Conservation (phyloP, 768 basidiomycete species). For the Hirschioporus abietinus region DNA sequence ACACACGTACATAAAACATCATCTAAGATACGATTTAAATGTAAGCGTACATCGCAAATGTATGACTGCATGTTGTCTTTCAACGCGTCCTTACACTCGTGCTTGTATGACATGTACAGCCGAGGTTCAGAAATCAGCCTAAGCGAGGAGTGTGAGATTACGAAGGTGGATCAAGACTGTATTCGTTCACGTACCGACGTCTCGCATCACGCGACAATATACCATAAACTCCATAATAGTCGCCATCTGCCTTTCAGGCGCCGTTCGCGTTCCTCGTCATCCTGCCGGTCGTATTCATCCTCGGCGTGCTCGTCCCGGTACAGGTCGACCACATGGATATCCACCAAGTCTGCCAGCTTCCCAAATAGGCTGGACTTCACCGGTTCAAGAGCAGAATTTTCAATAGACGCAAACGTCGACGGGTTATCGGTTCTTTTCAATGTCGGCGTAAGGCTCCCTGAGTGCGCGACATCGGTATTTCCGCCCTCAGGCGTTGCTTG, state of each 20-base stretch:
- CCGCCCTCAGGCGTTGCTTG: too few relatives aligned
- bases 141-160: too few relatives aligned
- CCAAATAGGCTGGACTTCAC: not conserved
- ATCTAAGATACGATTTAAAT: too few relatives aligned
- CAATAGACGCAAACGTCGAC: not conserved
- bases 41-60: too few relatives aligned
- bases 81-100: too few relatives aligned
- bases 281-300: not conserved
- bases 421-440: not conserved
- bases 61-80: too few relatives aligned
- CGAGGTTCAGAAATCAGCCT: too few relatives aligned
- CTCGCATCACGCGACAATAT: not conserved
- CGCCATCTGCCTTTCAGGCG: not conserved
- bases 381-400: not conserved
- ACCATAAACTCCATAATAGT: not conserved
- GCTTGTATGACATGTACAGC: too few relatives aligned
- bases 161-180: too few relatives aligned
- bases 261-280: not conserved
- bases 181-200: too few relatives aligned
- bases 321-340: not conserved
- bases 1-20: too few relatives aligned
- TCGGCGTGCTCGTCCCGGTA: constrained; percentile 1
- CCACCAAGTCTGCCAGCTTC: not conserved
- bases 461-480: not conserved
- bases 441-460: not conserved